Evolutionary conservation across 2,329 filamentous ascomycete genomes (phyloP).

Genomic region (Zelopaecilomyces penicillatus): DNA sequence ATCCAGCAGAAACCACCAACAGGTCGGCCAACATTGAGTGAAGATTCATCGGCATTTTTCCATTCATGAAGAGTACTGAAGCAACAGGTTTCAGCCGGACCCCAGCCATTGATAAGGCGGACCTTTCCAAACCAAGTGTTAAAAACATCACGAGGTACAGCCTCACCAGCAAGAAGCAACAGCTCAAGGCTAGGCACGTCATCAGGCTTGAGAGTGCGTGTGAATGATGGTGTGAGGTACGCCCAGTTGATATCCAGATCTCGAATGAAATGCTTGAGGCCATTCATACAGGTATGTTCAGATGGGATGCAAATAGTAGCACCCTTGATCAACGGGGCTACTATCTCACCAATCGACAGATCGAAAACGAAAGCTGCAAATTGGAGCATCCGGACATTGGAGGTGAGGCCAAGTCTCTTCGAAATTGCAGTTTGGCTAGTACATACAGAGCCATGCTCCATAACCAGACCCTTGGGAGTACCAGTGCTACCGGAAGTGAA

Average conservation of each 20-base stretch:
- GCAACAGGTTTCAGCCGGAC: slow-evolving; percentile 6
- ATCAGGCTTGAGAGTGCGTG: slow-evolving; percentile 1
- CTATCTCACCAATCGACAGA: slow-evolving; percentile 1
- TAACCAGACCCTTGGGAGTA: slow-evolving; percentile 3
- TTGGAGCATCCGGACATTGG: slow-evolving; percentile 5
- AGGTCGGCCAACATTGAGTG: slow-evolving; percentile 1
- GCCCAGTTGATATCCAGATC: neutral
- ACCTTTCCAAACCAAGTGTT: slow-evolving; percentile 5
- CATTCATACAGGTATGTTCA: neutral
- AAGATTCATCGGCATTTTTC: neutral
- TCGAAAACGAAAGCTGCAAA: slow-evolving; percentile 9
- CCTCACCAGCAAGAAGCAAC: slow-evolving; percentile 2
- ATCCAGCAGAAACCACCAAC: slow-evolving; percentile 9
- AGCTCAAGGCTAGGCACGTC: slow-evolving; percentile 1
- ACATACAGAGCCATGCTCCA: slow-evolving; percentile 3
- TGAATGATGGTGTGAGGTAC: slow-evolving; percentile 1
- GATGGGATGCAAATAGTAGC: slow-evolving; percentile 1
- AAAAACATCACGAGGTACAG: neutral
- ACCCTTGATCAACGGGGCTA: neutral
- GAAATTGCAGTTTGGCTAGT: neutral
- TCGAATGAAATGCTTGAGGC: neutral
- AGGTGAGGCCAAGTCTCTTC: neutral
- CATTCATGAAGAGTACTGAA: slow-evolving; percentile 2
- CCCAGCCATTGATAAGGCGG: slow-evolving; percentile 1
- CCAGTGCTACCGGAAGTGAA: slow-evolving; percentile 6